These are phyloP conservation scores for Termitomyces sp. DNA, from an alignment of 768 basidiomycete species.

Conservation along the genomic window DNA sequence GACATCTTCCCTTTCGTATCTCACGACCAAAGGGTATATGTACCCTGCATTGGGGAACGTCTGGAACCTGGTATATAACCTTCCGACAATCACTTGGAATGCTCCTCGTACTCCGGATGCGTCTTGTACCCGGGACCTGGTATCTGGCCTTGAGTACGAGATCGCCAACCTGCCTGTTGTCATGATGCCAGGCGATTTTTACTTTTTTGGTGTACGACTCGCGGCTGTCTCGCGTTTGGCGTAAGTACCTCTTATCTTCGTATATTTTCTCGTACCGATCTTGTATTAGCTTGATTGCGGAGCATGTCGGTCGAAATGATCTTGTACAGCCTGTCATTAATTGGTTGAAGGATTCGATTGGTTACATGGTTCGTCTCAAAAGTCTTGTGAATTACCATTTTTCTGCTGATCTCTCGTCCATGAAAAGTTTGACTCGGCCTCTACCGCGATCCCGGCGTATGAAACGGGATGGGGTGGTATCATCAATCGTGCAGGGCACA, in stretches of 20 bases:
- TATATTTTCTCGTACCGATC: not conserved
- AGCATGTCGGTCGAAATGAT: slow-evolving; percentile 24
- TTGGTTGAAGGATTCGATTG: slow-evolving; percentile 19
- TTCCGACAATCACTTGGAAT: slow-evolving; percentile 27
- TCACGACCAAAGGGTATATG: slow-evolving; percentile 29
- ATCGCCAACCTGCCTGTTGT: slow-evolving; percentile 40
- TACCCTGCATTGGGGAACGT: slow-evolving; percentile 25
- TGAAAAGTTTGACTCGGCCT: slow-evolving; percentile 15
- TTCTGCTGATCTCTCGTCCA: not conserved
- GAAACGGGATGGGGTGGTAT: slow-evolving; percentile 31
- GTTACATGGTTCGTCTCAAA: slow-evolving; percentile 17
- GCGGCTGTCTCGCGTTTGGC: slow-evolving; percentile 23
- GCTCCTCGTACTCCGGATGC: slow-evolving; percentile 25
- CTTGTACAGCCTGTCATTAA: slow-evolving; percentile 20
- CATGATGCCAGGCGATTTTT: slow-evolving; percentile 34
- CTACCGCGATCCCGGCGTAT: slow-evolving; percentile 21
- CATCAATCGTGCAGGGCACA: slow-evolving; percentile 24
- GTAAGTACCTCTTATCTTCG: slow-evolving; percentile 13
- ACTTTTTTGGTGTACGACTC: slow-evolving; percentile 24
- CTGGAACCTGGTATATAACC: slow-evolving; percentile 23
- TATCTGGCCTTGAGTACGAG: slow-evolving; percentile 38
- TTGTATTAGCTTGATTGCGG: slow-evolving; percentile 23
- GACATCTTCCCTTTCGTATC: slow-evolving; percentile 21
- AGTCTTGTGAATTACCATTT: not conserved
- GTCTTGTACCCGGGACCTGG: slow-evolving; percentile 21